phyloP scores from a whole-genome alignment of 1,284 basidiomycete species.

The Sparassis latifolia region DNA sequence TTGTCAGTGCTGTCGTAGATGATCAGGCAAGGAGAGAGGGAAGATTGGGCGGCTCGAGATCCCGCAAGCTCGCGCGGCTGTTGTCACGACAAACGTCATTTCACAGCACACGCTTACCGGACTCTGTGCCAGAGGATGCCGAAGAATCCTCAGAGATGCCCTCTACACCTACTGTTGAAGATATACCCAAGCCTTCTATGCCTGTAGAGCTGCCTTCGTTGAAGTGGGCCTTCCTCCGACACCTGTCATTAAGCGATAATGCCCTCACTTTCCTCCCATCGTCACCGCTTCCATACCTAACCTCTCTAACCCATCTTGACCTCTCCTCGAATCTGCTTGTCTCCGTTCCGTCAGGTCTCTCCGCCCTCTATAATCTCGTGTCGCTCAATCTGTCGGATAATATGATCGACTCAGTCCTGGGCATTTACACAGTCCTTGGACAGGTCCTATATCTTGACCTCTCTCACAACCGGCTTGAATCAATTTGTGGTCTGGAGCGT shows the following conservation, averaged over 20 bases:
- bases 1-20: conserved; percentile 70
- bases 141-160: conserved; percentile 29
- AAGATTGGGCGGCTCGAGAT: conserved; percentile 39
- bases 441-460: conserved; percentile 75
- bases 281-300: conserved; percentile 65
- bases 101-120: conserved; percentile 45
- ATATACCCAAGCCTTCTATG: conserved; percentile 19
- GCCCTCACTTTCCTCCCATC: conserved; percentile 77
- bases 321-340: conserved; percentile 87
- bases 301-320: conserved; percentile 81
- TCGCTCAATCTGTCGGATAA: conserved; percentile 92
- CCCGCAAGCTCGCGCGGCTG: conserved; percentile 36
- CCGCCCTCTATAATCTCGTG: conserved; percentile 67
- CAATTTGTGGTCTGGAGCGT: conserved; percentile 89
- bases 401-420: conserved; percentile 92
- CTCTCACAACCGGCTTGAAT: conserved; percentile 83
- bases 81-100: conserved; percentile 42
- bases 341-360: conserved; percentile 75
- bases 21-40: conserved; percentile 64
- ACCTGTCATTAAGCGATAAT: conserved; percentile 79
- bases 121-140: conserved; percentile 52
- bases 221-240: conserved; percentile 76
- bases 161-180: conserved; percentile 1
- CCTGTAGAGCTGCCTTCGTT: conserved; percentile 44
- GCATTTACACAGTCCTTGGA: conserved; percentile 79